These are phyloP conservation scores for Psidium friedrichsthalianum DNA, from an alignment of 345 rosid genomes.

Conservation along the genomic window DNA sequence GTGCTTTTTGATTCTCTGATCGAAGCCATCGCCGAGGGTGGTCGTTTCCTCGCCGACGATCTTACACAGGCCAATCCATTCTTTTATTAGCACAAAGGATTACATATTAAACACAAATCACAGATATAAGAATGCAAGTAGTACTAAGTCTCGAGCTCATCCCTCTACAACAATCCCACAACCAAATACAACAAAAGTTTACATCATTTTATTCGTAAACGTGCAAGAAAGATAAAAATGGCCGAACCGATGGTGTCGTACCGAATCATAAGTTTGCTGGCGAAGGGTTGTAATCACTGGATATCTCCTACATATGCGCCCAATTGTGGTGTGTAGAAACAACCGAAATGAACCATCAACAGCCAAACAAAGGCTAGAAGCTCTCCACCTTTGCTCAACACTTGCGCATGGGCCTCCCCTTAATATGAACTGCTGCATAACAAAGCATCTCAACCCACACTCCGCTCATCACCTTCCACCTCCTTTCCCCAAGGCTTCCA, in stretches of 20 bases:
- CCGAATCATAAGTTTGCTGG: no score
- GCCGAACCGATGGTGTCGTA: no score
- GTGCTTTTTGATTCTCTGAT: neutral
- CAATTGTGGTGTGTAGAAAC: neutral
- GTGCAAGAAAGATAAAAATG: no score
- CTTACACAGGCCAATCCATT: neutral
- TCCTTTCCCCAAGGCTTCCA: neutral
- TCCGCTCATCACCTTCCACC: neutral
- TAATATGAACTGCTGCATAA: neutral
- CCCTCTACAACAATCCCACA: no score
- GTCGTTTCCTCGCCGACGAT: neutral
- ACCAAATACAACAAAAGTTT: no score
- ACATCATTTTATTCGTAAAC: no score
- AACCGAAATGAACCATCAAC: neutral
- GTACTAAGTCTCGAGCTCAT: no score
- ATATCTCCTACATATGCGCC: no score
- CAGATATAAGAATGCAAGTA: neutral
- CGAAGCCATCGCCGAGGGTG: neutral
- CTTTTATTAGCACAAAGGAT: no score
- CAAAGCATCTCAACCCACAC: neutral
- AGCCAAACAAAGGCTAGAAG: neutral
- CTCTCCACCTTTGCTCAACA: neutral
- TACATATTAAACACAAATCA: neutral
- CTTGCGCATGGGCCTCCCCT: neutral
- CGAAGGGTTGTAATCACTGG: no score